Base-by-base conservation (phyloP, 2,329 filamentous ascomycete species). In the Colletotrichum lindemuthianum region DNA sequence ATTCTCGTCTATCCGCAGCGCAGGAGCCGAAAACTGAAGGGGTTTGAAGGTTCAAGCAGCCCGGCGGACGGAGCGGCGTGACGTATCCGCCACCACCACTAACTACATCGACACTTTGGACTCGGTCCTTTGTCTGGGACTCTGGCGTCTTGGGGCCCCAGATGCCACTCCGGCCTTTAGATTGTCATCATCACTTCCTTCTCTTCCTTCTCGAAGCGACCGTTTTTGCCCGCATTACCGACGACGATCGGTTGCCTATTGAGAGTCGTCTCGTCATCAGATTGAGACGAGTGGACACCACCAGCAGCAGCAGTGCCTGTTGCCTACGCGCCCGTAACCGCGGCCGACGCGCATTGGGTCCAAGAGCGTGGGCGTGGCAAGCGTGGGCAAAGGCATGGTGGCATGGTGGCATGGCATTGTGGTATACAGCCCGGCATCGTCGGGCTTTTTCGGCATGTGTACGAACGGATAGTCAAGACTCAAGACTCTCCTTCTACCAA, bases 181-280 rank as follows among this genome's bases (percentile, higher is more conserved):
- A 32, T 40, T 53, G 45, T 51, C 51, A 58, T 65, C 61, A 65
- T 56, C 51, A 52, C 45, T 48, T 32, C 57, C 49, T 9, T 16
- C 24, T 51, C 56, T 24, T 24, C 24, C 24, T 24, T 24, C 24
- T 24, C 24, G 24, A 24, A 24, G 24, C 24, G 24, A 24, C 24
- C 24, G 24, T 24, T 4, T 24, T 5, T 24, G 24, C 24, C 24
- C 24, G 24, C 24, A 24, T 24, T 24, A 24, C 24, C 24, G 24
- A 24, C 24, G 24, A 24, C 24, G 24, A 24, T 24, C 24, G 41
- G 43, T 15, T 50, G 39, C 55, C 55, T 50, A 34, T 24, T 43
- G 12, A 13, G 45, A 40, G 34, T 36, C n/a, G 12, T 48, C 12
- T 12, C 16, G 24, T 24, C 24, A 24, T 24, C 24, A 24, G 24